Evolutionary conservation across 257 asterid species (phyloP), one percentile per base, ranked within the genome.

Genomic region (Coffea canephora): DNA sequence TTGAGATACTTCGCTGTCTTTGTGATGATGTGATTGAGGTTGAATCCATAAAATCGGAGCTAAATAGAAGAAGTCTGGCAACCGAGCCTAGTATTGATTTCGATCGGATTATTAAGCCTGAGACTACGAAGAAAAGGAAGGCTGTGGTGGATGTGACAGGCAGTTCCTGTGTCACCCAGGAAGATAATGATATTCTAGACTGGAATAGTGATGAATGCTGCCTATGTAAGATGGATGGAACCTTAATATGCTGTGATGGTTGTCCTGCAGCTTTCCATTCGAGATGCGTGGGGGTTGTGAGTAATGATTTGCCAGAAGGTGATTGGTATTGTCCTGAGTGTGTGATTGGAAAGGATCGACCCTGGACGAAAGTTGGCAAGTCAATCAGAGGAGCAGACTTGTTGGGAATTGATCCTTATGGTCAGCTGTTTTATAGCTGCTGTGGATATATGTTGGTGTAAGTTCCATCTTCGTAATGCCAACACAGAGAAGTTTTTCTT

Each of bases 251-350:
- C 88, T 96, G 99, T 81, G 99, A 96, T 78, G 98, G 99, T 74
- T 96, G 99, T 85, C 99, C 99, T 78, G 96, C 97, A 62, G 98
- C 99, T 76, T 96, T 87, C 80, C 99, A 96, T 89, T 83, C 98
- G 43, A 90, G 95, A 83, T 96, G 99, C 70, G 98, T 94, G 19
- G 99, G 98, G 77, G 93, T 96, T 75, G 89, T 86, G 79, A 90
- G 89, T 84, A 88, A 87, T 86, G 87, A 84, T 83, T 90, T 96
- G 91, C 99, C 99, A 15, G 97, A 92, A 87, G 99, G 99, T 73
- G 95, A 92, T 82, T 96, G 99, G 99, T 94, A 85, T 87, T 96
- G 99, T 88, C 98, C 98, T 72, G 99, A 96, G 78, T 96, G 99
- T 84, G 80, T 77, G 79, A 89, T 96, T 67, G 91, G 85, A 82